Evolutionary conservation across 495 filamentous ascomycete genomes (phyloP), one percentile per base, ranked within the genome.

Genomic region (Clavariopsis aquatica): DNA sequence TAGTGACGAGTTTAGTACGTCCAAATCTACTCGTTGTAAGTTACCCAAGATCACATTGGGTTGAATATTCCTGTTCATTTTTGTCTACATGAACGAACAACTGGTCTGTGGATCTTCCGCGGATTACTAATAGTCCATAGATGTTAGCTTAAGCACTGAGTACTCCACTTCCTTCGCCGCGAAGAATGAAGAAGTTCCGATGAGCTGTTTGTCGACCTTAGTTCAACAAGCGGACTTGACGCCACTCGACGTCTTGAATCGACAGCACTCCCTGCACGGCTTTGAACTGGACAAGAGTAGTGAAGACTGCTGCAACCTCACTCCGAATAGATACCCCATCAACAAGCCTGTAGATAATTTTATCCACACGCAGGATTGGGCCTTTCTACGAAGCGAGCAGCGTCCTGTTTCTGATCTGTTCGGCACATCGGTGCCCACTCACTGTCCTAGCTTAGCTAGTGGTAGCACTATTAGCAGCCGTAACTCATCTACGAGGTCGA

Each of bases 371-470:
- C 58, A 24, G 19, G 61, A 64, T 27, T 65, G 62, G 62, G 58
- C 26, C 13, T 65, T 65, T 23, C 23, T 65, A 23, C 24, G 38
- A 59, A 24, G 17, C 22, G 19, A 22, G 19, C 31, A 13, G 8
- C 10, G 13, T 1, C 20, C 7, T n/a, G 2, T 17, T 2, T 43
- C 38, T n/a, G 38, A 9, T 2, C 9, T 43, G 9, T 43, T n/a
- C 6, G 15, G 2, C 15, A 43, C 38, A 8, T 43, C 29, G 6
- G 15, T 24, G 34, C 12, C 19, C 47, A 24, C 24, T 27, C 29
- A 29, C 19, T 66, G 63, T 24, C 63, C 63, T 31, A 66, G 63
- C 27, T 36, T 66, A n/a, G 27, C 57, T 2, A 66, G 46, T 19
- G 52, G 29, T 15, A 66, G 56, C 41, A 66, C 56, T 1, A 23